These are phyloP conservation scores for Macrolepiota albuminosa DNA, from an alignment of 768 basidiomycete species.

Conservation along the genomic window DNA sequence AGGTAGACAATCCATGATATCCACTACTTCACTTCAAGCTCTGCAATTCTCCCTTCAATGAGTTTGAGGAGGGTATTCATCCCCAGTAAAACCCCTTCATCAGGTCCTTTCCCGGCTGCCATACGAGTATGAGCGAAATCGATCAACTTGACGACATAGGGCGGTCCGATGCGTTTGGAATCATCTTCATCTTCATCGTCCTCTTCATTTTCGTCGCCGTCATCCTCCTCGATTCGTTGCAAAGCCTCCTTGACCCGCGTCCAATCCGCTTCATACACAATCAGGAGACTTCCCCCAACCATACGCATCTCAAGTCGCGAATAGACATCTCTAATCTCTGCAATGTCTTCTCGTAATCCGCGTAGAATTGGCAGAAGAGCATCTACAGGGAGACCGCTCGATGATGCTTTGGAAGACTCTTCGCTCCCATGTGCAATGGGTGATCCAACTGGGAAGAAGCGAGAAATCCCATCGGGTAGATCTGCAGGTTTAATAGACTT, in stretches of 20 bases:
- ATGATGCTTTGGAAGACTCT: background rate
- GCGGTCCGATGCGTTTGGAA: conserved; percentile 36
- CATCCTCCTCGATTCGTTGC: conserved; percentile 12
- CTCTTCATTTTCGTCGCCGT: conserved; percentile 8
- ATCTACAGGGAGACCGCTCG: conserved; percentile 50
- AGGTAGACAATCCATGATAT: background rate
- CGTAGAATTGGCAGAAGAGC: conserved; percentile 55
- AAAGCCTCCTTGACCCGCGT: conserved; percentile 15
- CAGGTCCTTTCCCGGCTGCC: conserved; percentile 67
- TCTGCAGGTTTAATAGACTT: conserved; percentile 64
- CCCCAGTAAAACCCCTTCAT: conserved; percentile 73
- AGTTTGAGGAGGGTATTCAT: conserved; percentile 60
- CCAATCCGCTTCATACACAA: conserved; percentile 66
- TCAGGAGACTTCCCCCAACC: conserved; percentile 74
- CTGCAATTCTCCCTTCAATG: conserved; percentile 35
- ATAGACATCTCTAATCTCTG: conserved; percentile 46
- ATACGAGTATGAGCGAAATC: conserved; percentile 91
- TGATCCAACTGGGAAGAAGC: conserved; percentile 66
- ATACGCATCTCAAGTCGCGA: conserved; percentile 65
- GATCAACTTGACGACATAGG: conserved; percentile 73
- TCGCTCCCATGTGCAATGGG: conserved; percentile 2
- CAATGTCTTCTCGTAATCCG: conserved; percentile 47
- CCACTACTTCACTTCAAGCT: conserved; percentile 9
- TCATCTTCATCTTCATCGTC: conserved; percentile 13
- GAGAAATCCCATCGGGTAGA: conserved; percentile 69